Base-by-base conservation (phyloP, 495 filamentous ascomycete genomes). In the Filosporella fistucella region DNA sequence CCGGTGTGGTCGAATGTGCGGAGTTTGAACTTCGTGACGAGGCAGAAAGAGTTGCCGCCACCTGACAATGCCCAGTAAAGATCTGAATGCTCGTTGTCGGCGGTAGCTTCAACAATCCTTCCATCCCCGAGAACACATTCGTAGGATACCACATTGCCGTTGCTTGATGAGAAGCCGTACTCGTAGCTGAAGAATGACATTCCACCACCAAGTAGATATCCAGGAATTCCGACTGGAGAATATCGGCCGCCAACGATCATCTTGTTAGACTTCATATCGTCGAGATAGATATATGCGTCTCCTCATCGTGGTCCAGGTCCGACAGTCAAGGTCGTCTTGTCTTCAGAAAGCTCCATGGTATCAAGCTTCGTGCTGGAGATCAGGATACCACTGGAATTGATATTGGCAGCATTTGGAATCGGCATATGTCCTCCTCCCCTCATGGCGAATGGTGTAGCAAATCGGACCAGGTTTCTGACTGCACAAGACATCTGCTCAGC, bases 21-120 rank as follows among this genome's bases (percentile, higher is more conserved):
- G 37, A 49, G 36, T 6, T 42, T 24, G 37, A 49, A 41, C 17
- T 22, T 17, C 4, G 46, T 49, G 36, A 49, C n/a, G 46, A 49
- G n/a, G 2, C 36, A 41, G 28, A 62, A 72, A 28, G 70, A 69
- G 35, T 67, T 72, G 1, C 57, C 58, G 1, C 69, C 69, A 10
- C 69, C 68, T 38, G 65, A 63, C 17, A 72, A 41, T 4, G 69
- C 64, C 63, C 62, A 65, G 49, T 61, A 68, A 2, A 72, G 62
- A 39, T 69, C 66, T 10, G 29, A 34, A 43, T 76, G 68, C 25
- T 63, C 51, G 9, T 60, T 43, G 23, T 18, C 18, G n/a, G 48
- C 41, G 14, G 42, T 61, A 11, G 55, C 66, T 5, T 52, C 55
- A 1, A 68, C 53, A 10, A 60, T 56, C 1, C 55, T 58, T 6